A percentile compares a stretch with the other conserved stretches of the same genome.
phyloP scores from a whole-genome alignment of 768 basidiomycete genomes.

The Tulasnella sp. region DNA sequence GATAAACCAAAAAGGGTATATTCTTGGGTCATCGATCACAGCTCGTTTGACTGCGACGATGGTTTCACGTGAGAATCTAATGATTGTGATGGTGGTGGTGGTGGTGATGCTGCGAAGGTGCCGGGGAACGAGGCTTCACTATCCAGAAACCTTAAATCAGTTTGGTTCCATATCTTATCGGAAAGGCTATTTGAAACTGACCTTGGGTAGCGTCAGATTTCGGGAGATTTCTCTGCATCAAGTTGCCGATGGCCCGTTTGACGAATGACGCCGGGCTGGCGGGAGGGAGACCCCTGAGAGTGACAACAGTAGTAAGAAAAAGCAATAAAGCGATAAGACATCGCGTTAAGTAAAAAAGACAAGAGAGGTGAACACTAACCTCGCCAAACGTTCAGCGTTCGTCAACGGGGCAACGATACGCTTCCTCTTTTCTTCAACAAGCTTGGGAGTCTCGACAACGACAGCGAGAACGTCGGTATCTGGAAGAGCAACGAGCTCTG shows the following conservation, averaged over 20 bases:
- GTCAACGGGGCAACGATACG: background rate
- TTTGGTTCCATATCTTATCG: too few species aligned
- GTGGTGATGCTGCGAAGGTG: background rate
- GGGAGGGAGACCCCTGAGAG: background rate
- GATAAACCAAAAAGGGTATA: too few species aligned
- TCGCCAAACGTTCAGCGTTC: background rate
- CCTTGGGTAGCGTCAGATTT: background rate
- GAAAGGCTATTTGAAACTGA: background rate
- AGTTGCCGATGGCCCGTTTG: background rate
- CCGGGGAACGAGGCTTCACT: background rate
- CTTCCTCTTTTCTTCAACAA: background rate
- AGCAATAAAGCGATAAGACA: background rate
- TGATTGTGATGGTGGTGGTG: background rate
- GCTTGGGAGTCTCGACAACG: background rate
- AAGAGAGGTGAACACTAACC: background rate
- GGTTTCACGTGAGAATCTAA: background rate
- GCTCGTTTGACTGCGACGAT: background rate
- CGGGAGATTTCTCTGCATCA: background rate
- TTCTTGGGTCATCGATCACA: background rate
- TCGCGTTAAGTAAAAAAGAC: background rate
- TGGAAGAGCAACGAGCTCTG: background rate
- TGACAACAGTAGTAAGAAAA: too few species aligned
- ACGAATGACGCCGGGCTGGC: background rate
- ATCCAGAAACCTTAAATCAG: background rate
- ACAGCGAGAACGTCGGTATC: background rate